These are phyloP conservation scores for Kalmusia sp. DNA, from an alignment of 2,329 filamentous ascomycete species.

Conservation along the genomic window DNA sequence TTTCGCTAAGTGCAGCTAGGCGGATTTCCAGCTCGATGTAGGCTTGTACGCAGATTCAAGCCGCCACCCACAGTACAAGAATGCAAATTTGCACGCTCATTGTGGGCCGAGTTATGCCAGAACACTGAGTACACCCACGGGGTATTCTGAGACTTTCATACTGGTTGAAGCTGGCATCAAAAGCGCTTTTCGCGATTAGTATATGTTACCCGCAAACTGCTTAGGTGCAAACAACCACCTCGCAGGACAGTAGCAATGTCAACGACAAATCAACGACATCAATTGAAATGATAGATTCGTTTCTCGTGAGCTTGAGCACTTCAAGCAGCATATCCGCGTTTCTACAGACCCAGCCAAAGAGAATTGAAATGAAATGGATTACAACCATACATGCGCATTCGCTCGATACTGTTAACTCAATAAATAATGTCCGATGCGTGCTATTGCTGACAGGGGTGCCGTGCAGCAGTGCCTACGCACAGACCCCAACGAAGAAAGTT, in stretches of 20 bases:
- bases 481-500: constrained; percentile 3
- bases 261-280: no score
- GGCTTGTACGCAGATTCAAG: no score
- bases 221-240: not conserved
- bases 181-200: no score
- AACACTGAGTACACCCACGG: no score
- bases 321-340: constrained; percentile 31
- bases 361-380: not conserved
- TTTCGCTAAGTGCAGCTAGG: no score
- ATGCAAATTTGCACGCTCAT: no score
- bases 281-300: constrained; percentile 23
- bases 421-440: not conserved
- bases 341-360: not conserved
- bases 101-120: no score
- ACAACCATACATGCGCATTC: not conserved
- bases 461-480: constrained; percentile 1
- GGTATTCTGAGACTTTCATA: no score
- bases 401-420: not conserved
- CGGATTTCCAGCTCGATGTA: no score
- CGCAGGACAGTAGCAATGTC: no score
- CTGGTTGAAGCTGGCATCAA: no score
- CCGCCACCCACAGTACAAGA: no score
- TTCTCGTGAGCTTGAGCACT: constrained; percentile 46
- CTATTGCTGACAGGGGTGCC: not conserved
- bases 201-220: not conserved